Base-by-base conservation (phyloP, 1,284 basidiomycete species). In the Earliella scabrosa region DNA sequence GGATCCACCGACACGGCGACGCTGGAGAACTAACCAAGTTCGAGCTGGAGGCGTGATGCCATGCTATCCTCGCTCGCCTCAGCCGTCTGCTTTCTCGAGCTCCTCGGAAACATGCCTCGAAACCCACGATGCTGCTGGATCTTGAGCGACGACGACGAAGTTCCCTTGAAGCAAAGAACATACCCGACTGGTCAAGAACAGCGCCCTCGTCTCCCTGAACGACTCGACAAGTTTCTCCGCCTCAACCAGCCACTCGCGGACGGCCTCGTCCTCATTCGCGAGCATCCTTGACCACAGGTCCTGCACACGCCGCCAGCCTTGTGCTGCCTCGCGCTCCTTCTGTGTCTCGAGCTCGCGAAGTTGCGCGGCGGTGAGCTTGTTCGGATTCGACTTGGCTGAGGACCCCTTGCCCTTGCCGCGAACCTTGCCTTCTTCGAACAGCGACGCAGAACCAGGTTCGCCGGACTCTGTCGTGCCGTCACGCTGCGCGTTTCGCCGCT, bases 221-320 rank as follows among this genome's bases (percentile, higher is more conserved):
- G 86, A 88, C 62, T 97, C 94, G 14, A 97, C 81, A 46, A 98
- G 78, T 56, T 86, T 90, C 63, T 92, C 90, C 0, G 95, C 93
- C 64, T 93, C 86, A 26, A 89, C 71, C 58, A 97, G 77, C 90
- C 95, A 98, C 60, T 86, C 82, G 41, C 79, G 76, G 50, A 79
- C 77, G 1, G 79, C 76, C 26, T 78, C 78, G 4, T 73, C 75
- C 13, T 74, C 69, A 9, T 67, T 68, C 2, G 59, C 66, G 9
- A 73, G 61, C 75, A 82, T 76, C 18, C 56, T 66, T 2, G 73
- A 71, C 79, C 79, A 80, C 2, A 82, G 65, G 35, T 83, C 80
- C 55, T 75, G 73, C 11, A 86, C 65, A 16, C 79, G 71, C 38
- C 63, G 72, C 66, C 85, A 86, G 2, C 82, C 80, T 31, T 74